Percentiles rank a stretch among this genome's conserved stretches.
Evolutionary conservation across 768 basidiomycete genomes (phyloP).

Genomic region (Leccinellum rugosiceps): DNA sequence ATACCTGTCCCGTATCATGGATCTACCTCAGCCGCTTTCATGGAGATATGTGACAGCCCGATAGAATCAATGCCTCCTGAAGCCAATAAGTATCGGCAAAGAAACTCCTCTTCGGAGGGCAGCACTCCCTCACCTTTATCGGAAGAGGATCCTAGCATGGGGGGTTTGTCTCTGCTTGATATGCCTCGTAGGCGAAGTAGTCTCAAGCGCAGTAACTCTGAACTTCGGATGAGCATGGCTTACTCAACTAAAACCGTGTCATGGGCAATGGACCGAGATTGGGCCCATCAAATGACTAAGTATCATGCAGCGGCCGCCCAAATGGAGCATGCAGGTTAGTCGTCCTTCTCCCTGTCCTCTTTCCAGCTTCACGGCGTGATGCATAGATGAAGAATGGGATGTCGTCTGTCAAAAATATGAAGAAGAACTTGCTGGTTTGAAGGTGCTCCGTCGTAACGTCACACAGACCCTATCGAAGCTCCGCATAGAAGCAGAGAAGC

Average conservation of each 20-base stretch:
- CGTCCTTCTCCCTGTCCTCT: neutral
- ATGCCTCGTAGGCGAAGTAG: constrained; percentile 56
- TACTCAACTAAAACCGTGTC: constrained; percentile 66
- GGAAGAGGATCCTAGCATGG: constrained; percentile 31
- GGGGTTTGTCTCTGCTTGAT: constrained; percentile 30
- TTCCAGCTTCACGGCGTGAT: neutral
- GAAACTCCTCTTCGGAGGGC: constrained; percentile 16
- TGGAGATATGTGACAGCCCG: constrained; percentile 35
- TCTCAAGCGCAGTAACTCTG: constrained; percentile 53
- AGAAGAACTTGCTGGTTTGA: constrained; percentile 61
- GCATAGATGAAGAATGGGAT: constrained; percentile 57
- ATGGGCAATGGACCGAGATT: constrained; percentile 70
- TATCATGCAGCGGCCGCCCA: constrained; percentile 40
- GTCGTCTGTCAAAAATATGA: constrained; percentile 53
- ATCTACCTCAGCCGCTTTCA: constrained; percentile 28
- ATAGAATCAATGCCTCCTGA: constrained; percentile 18
- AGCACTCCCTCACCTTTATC: constrained; percentile 30
- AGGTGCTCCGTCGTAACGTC: constrained; percentile 54
- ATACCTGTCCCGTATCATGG: constrained; percentile 46
- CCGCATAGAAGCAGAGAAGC: constrained; percentile 37
- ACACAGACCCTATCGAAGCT: constrained; percentile 38
- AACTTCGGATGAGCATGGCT: constrained; percentile 42
- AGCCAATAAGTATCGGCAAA: constrained; percentile 13
- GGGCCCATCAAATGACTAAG: constrained; percentile 53
- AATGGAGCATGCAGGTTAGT: constrained; percentile 40